Conservation (phyloP, 2,329 filamentous ascomycete genomes). For the Penicillium vulpinum region DNA sequence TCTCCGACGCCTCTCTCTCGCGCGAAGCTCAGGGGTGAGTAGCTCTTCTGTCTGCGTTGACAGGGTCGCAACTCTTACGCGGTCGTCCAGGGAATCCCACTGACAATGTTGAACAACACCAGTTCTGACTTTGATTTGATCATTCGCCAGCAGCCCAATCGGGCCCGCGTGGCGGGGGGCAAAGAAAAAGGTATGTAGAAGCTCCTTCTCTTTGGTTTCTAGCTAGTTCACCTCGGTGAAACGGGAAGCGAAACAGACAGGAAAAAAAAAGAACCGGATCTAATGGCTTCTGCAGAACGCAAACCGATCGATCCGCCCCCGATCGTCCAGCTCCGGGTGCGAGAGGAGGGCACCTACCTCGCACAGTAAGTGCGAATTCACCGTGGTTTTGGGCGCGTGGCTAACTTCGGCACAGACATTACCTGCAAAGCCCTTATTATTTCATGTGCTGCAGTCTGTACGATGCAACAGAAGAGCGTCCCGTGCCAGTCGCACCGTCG, state of each 20-base stretch:
- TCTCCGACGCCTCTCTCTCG: slow-evolving; percentile 43
- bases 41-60: slow-evolving; percentile 13
- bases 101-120: slow-evolving; percentile 42
- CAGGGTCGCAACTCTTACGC: slow-evolving; percentile 32
- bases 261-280: background rate
- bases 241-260: background rate
- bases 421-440: slow-evolving; percentile 64
- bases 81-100: slow-evolving; percentile 33
- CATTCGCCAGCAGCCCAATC: slow-evolving; percentile 66
- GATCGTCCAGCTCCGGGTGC: slow-evolving; percentile 70
- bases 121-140: slow-evolving; percentile 59
- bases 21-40: slow-evolving; percentile 46
- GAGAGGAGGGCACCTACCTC: slow-evolving; percentile 49
- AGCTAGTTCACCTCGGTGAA: background rate
- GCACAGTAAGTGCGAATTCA: slow-evolving; percentile 56
- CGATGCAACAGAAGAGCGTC: slow-evolving; percentile 49
- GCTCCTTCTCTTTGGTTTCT: background rate
- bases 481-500: slow-evolving; percentile 45
- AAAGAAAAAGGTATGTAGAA: slow-evolving; percentile 68
- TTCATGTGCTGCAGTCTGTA: slow-evolving; percentile 62
- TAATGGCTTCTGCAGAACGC: slow-evolving; percentile 57
- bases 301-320: slow-evolving; percentile 85
- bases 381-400: slow-evolving; percentile 1
- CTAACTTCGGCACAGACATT: slow-evolving; percentile 49
- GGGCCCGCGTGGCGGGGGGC: slow-evolving; percentile 67